Percentiles rank a stretch among this genome's conserved stretches.
phyloP scores from a whole-genome alignment of 2,329 filamentous ascomycete species.

The Aspergillus pseudoterreus region DNA sequence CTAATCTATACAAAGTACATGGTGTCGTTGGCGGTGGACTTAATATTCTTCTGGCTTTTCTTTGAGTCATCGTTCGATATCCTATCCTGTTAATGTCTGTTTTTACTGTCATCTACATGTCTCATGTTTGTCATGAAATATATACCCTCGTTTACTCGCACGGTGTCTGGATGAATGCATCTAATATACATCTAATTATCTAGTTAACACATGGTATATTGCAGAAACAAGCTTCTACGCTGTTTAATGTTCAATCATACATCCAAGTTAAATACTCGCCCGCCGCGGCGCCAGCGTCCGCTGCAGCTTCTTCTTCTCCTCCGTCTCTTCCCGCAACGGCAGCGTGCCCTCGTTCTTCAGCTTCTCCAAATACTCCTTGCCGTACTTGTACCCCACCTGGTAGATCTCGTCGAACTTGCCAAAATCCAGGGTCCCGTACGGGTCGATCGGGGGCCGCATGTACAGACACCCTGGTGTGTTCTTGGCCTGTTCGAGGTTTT shows the following conservation, averaged over 20 bases:
- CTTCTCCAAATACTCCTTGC: constrained; percentile 72
- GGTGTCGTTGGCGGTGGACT: no score
- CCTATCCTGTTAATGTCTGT: no score
- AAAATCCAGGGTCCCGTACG: constrained; percentile 92
- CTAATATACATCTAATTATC: no score
- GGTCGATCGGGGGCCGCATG: constrained; percentile 91
- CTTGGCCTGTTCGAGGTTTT: constrained; percentile 91
- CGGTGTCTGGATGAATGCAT: no score
- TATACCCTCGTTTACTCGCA: no score
- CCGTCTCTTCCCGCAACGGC: constrained; percentile 65
- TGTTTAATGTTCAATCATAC: background rate
- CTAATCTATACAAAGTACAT: no score
- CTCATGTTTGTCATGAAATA: no score
- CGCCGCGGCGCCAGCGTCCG: constrained; percentile 75
- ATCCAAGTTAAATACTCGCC: constrained; percentile 59
- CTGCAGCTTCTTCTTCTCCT: constrained; percentile 71
- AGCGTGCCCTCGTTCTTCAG: constrained; percentile 76
- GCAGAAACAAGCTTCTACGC: no score
- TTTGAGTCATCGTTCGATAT: no score
- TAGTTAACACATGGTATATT: background rate
- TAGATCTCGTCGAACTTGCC: constrained; percentile 98
- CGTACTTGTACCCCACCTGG: constrained; percentile 80
- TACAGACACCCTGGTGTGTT: constrained; percentile 86
- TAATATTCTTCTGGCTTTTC: no score
- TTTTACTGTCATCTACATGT: no score